Evolutionary conservation across 768 basidiomycete species (phyloP), one percentile per base, ranked within the genome.

Genomic region (Boletus bicolor): DNA sequence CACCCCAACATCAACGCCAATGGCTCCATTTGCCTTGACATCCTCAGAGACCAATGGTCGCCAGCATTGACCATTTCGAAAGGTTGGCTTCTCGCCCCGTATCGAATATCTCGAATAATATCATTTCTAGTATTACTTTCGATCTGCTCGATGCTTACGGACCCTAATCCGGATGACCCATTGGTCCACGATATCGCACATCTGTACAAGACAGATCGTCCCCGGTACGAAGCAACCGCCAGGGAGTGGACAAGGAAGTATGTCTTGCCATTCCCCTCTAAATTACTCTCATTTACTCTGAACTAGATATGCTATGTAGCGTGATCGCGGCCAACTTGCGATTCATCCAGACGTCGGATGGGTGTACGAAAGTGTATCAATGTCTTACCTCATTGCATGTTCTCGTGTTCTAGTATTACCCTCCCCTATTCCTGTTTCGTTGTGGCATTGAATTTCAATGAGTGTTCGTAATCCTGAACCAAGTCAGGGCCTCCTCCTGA

Each of bases 1-100:
- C 96, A 98, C 76, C 96, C 96, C 36, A 98, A 98, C 82, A 98
- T 99, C 93, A 99, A 99, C 73, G 92, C 96, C 65, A 99, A 99
- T 68, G 97, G 97, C 41, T 95, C 93, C 61, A 98, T 99, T 75
- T 99, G 96, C 75, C 78, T 99, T 66, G 97, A 99, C 75, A 99
- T 99, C 70, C 78, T 99, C 71, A 82, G 95, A 75, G 97, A 99
- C 74, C 97, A 98, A 72, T 99, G 97, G 97, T 94, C 91, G 59
- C 97, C 97, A 47, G 97, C 97, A 44, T 78, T 98, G 79, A 99
- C 97, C 53, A 96, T 99, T 67, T 97, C 96, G 66, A 99, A 99
- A 82, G 95, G 95, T 95, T 53, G 41, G 82, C 63, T 42, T 36
- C 2, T n/a, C 39, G 0, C 12, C 45, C 41, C 44, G 34, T 0